phyloP scores from a whole-genome alignment of 139 green algal genomes.

The Picochlorum sp. region DNA sequence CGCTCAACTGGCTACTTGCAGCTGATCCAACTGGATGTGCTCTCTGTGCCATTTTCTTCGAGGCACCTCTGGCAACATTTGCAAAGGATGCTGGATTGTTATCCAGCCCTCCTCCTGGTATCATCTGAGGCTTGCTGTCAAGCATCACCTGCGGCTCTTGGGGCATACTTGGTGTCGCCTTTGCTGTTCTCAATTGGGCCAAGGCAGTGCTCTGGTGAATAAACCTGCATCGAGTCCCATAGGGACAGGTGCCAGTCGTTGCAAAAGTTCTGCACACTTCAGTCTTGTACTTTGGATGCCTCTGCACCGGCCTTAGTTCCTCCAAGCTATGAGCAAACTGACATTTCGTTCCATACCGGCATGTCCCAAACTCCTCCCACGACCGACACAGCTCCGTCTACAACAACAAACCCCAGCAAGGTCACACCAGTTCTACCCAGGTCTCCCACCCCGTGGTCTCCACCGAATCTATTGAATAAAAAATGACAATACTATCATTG shows the following conservation, averaged over 20 bases:
- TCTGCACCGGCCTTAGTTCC: conserved; percentile 66
- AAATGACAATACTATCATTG: too few relatives aligned
- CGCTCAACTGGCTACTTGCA: background rate
- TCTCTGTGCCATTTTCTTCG: background rate
- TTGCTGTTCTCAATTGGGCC: background rate
- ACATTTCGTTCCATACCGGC: conserved; percentile 79
- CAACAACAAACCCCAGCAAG: conserved; percentile 7
- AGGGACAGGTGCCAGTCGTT: conserved; percentile 64
- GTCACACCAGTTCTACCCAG: too few relatives aligned
- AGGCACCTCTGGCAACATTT: background rate
- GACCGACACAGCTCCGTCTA: conserved; percentile 86
- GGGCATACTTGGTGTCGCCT: background rate
- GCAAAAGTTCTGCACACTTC: conserved; percentile 71
- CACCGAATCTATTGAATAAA: too few relatives aligned
- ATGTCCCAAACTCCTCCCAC: conserved; percentile 70
- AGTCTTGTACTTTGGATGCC: conserved; percentile 89
- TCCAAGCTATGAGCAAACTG: conserved; percentile 81
- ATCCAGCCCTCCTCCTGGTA: background rate
- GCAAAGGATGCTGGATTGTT: conserved; percentile 1
- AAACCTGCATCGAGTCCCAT: conserved; percentile 83
- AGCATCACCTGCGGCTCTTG: background rate
- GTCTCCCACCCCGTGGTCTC: too few relatives aligned
- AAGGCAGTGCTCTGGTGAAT: conserved; percentile 44
- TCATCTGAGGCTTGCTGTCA: background rate
- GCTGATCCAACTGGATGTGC: background rate